Evolutionary conservation across 768 basidiomycete species (phyloP).

Genomic region (Termitomyces sp.): DNA sequence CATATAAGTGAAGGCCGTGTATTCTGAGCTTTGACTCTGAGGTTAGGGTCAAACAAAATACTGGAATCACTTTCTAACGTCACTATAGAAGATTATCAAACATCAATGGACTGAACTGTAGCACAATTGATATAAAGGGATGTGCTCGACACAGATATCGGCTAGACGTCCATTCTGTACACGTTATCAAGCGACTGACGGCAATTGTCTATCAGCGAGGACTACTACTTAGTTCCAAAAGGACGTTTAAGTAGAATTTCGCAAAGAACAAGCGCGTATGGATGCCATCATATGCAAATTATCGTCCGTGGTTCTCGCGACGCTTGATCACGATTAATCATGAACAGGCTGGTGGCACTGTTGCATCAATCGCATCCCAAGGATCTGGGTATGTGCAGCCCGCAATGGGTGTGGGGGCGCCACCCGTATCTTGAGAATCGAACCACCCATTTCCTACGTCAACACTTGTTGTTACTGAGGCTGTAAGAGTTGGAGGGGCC

Average conservation of each 20-base stretch:
- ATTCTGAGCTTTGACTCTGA: too few relatives aligned
- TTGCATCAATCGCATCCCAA: conserved; percentile 32
- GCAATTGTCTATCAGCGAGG: background rate
- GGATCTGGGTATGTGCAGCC: conserved; percentile 57
- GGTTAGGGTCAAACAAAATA: background rate
- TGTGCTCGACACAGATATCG: background rate
- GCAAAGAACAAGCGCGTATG: background rate
- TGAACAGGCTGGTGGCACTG: conserved; percentile 28
- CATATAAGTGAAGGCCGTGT: conserved; percentile 1
- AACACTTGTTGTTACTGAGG: conserved; percentile 34
- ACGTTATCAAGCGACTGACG: background rate
- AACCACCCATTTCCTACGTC: conserved; percentile 54
- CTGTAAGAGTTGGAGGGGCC: conserved; percentile 38
- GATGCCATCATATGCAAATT: background rate
- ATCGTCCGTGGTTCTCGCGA: conserved; percentile 8
- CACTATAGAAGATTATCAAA: background rate
- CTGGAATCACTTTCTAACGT: background rate
- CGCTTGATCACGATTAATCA: background rate
- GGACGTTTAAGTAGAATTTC: background rate
- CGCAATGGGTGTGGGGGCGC: conserved; percentile 43
- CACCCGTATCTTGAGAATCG: conserved; percentile 43
- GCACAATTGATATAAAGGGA: background rate
- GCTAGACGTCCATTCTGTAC: background rate
- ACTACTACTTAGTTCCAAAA: background rate
- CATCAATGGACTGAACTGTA: background rate